Percentiles rank a stretch among this genome's conserved stretches.
phyloP scores from a whole-genome alignment of 116 monocot species.

The Posidonia oceanica region DNA sequence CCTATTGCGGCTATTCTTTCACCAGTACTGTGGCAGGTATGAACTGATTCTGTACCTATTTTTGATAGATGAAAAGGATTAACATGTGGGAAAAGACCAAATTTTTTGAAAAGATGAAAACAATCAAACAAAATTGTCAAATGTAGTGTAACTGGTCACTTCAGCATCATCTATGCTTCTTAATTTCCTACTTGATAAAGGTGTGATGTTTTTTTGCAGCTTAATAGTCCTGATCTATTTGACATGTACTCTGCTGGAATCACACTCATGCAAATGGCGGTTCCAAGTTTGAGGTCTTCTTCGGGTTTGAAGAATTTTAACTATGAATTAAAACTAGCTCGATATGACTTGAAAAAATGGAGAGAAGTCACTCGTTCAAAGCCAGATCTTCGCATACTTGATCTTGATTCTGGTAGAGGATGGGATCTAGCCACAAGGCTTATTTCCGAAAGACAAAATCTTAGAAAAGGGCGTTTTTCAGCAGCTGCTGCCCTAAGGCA shows the following conservation, averaged over 20 bases:
- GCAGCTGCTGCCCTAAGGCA: slow-evolving; percentile 75
- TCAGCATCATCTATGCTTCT: too few relatives aligned
- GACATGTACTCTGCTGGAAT: slow-evolving; percentile 93
- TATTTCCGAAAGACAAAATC: slow-evolving; percentile 48
- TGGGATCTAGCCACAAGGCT: slow-evolving; percentile 88
- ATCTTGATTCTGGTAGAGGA: slow-evolving; percentile 75
- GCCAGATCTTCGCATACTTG: slow-evolving; percentile 58
- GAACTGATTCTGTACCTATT: neutral
- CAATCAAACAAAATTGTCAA: too few relatives aligned
- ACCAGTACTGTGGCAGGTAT: slow-evolving; percentile 84
- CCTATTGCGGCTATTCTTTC: slow-evolving; percentile 87
- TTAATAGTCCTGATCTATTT: slow-evolving; percentile 85
- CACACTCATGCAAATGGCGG: slow-evolving; percentile 83
- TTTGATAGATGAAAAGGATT: too few relatives aligned
- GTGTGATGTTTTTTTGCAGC: slow-evolving; percentile 29
- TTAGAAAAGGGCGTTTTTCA: slow-evolving; percentile 53
- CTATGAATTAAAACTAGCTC: slow-evolving; percentile 48
- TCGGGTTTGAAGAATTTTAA: slow-evolving; percentile 80
- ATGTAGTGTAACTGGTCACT: too few relatives aligned
- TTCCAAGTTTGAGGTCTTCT: slow-evolving; percentile 49
- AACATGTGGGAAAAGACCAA: too few relatives aligned
- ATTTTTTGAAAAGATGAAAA: too few relatives aligned
- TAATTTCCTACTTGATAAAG: too few relatives aligned
- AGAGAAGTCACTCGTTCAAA: slow-evolving; percentile 40
- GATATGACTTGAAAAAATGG: slow-evolving; percentile 71